Evolutionary conservation across 768 basidiomycete genomes (phyloP).

Genomic region (Strobilomyces confusus): DNA sequence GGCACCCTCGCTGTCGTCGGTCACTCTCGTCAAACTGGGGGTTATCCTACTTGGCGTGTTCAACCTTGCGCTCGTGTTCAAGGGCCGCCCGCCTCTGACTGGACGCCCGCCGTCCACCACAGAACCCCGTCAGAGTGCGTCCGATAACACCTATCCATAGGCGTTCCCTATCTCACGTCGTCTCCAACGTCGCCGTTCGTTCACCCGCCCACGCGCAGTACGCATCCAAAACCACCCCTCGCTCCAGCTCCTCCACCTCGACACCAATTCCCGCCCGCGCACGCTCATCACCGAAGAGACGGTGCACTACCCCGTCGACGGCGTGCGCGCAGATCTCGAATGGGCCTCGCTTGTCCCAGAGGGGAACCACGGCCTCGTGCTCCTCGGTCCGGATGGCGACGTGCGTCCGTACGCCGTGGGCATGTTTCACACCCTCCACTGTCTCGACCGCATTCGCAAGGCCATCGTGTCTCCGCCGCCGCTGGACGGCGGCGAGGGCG

Average conservation of each 20-base stretch:
- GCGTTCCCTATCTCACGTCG: background rate
- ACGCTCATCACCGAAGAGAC: conserved; percentile 24
- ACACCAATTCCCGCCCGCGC: conserved; percentile 1
- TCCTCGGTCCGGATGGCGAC: conserved; percentile 11
- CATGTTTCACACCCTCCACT: conserved; percentile 40
- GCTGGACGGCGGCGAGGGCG: background rate
- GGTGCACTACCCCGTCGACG: conserved; percentile 21
- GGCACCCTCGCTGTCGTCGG: background rate
- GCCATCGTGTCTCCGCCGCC: conserved; percentile 11
- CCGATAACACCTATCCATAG: background rate
- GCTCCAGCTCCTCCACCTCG: conserved; percentile 16
- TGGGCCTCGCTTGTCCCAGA: conserved; percentile 24
- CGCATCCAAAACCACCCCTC: conserved; percentile 7
- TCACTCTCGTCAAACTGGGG: conserved; percentile 19
- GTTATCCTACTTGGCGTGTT: conserved; percentile 18
- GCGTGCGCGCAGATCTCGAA: conserved; percentile 22
- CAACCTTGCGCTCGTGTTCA: conserved; percentile 14
- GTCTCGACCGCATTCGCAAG: conserved; percentile 35
- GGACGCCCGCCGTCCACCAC: background rate
- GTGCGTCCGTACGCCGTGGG: conserved; percentile 32
- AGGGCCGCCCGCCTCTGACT: background rate
- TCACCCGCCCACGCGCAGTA: conserved; percentile 3
- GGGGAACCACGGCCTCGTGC: conserved; percentile 17
- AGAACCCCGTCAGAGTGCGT: conserved; percentile 13
- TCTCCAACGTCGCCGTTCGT: background rate